Base-by-base conservation (phyloP, 805 yeast genomes). In the Candida morakotiae region DNA sequence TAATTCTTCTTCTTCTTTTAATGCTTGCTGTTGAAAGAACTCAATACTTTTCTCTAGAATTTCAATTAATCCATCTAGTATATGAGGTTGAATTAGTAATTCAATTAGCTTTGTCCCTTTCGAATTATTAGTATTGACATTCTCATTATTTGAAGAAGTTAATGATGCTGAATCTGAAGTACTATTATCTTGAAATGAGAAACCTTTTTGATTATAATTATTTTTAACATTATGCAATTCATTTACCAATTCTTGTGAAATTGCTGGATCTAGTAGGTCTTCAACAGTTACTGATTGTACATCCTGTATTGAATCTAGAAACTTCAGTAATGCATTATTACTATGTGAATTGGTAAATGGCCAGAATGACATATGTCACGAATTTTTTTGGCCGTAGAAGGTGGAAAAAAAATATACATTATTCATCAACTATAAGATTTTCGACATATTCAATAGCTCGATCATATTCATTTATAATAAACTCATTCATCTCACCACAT, bases 41-140 rank as follows among this genome's bases (percentile, higher is more conserved):
- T 65, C 73, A 30, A 74, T 80, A 42, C 71, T 60, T 13, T 60
- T 62, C 24, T 79, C 77, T 28, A 88, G 73, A 49, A 77, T 79
- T 27, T 81, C 78, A 21, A 91, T 77, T 40, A 91, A 71, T 39
- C 78, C 77, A 36, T 69, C 72, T 42, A 91, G 58, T 11, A 87
- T 77, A 37, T 80, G 84, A 11, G 93, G 88, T 52, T 85, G 86
- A 44, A 91, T 73, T 38, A 93, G 67, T 50, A 81, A 81, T 50
- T 87, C 93, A 27, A 89, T 69, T 34, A 93, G 71, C 53, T 83
- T 82, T 27, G 58, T 57, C 5, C 67, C 64, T 22, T 69, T 53
- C 6, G 64, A 56, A 21, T 21, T 21, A 9, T 48, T 45, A 22
- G 41, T 34, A 25, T 49, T 51, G 9, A 39, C 34, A 20, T 38